Conservation (phyloP, 495 filamentous ascomycete species). For the Acidomyces sp. region DNA sequence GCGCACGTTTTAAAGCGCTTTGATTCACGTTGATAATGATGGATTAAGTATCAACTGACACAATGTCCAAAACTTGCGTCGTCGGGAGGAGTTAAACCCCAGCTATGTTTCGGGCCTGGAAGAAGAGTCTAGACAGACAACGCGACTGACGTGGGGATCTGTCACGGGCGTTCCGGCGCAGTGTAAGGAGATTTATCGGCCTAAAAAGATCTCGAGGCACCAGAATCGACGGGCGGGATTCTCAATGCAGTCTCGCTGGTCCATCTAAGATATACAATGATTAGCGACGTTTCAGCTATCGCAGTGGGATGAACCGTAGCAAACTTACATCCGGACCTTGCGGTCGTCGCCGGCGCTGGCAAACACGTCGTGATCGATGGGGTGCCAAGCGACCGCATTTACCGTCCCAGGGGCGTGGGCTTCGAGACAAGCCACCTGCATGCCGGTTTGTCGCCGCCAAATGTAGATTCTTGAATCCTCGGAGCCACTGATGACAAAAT, state of each 20-base stretch:
- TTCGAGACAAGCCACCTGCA: conserved; percentile 58
- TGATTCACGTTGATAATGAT: too few relatives aligned
- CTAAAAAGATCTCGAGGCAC: background rate
- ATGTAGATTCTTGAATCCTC: conserved; percentile 78
- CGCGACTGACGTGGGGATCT: too few relatives aligned
- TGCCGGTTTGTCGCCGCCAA: conserved; percentile 76
- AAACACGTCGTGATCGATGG: conserved; percentile 67
- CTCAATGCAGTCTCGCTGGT: conserved; percentile 1
- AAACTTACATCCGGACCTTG: conserved; percentile 72
- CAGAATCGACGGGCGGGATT: background rate
- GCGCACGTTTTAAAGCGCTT: too few relatives aligned
- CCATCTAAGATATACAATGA: too few relatives aligned
- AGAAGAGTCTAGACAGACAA: too few relatives aligned
- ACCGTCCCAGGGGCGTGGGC: conserved; percentile 60
- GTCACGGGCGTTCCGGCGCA: too few relatives aligned
- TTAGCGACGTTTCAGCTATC: too few relatives aligned
- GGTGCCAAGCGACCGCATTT: conserved; percentile 89
- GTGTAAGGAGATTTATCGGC: too few relatives aligned
- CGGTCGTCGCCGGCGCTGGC: conserved; percentile 83
- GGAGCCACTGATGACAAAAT: conserved; percentile 79
- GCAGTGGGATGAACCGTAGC: too few relatives aligned
- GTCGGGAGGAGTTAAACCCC: too few relatives aligned
- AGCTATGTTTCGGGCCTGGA: too few relatives aligned
- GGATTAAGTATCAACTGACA: too few relatives aligned
- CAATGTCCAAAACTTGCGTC: conserved; percentile 2